Percentiles rank a stretch among this genome's conserved stretches.
These are phyloP conservation scores for Ligustrum vulgare DNA, from an alignment of 257 asterid species.

Conservation along the genomic window DNA sequence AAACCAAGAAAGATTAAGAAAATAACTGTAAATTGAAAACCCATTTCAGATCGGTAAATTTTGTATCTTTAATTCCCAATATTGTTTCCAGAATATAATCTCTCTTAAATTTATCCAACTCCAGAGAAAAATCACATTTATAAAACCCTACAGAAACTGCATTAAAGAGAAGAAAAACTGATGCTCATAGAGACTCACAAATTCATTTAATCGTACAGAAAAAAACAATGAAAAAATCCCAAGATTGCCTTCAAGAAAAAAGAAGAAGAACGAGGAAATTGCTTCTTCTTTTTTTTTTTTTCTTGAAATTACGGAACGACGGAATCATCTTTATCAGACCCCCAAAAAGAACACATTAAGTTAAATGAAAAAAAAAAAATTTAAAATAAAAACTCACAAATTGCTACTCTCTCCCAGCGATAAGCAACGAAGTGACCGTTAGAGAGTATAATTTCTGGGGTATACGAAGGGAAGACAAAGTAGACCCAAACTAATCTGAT, in stretches of 20 bases:
- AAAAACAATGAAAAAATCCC: background rate
- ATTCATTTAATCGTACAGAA: background rate
- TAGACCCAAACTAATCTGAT: background rate
- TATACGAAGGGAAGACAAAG: background rate
- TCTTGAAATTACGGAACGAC: conserved; percentile 21
- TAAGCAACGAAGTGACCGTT: conserved; percentile 40
- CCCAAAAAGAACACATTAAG: background rate
- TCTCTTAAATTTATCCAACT: background rate
- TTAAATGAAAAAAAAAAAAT: background rate
- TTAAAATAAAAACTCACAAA: conserved; percentile 17
- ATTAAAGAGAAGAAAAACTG: background rate
- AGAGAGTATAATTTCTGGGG: background rate
- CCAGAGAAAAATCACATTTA: background rate
- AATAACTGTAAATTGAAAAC: conserved; percentile 5
- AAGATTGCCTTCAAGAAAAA: background rate
- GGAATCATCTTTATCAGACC: conserved; percentile 4
- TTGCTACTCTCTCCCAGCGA: conserved; percentile 20
- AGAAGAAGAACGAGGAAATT: background rate
- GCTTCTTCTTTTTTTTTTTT: background rate
- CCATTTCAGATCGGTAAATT: conserved; percentile 13
- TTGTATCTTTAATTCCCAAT: conserved; percentile 8
- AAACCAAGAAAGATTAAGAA: conserved; percentile 9
- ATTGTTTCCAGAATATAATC: background rate
- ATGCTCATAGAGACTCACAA: background rate
- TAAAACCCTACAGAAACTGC: background rate